Percentiles rank a stretch among this genome's conserved stretches.
phyloP scores from a whole-genome alignment of 2,329 filamentous ascomycete genomes.

The Clarireedia monteithiana region DNA sequence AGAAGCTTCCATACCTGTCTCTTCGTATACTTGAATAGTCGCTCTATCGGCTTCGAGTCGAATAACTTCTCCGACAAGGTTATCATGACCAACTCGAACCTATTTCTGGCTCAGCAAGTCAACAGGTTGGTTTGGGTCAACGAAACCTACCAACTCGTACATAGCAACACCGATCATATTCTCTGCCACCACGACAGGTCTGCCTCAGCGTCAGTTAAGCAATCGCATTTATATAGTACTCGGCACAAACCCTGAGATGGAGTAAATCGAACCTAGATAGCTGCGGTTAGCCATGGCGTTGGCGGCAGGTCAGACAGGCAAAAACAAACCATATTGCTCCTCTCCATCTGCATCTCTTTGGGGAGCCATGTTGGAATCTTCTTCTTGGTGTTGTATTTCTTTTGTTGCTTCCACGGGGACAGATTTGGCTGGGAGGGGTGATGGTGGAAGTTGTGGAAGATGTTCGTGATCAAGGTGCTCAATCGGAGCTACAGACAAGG shows the following conservation, averaged over 20 bases:
- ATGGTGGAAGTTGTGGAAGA: constrained; percentile 36
- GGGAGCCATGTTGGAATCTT: constrained; percentile 30
- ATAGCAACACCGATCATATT: constrained; percentile 99
- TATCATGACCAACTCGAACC: constrained; percentile 88
- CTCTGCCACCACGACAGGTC: constrained; percentile 93
- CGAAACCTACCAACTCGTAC: constrained; percentile 72
- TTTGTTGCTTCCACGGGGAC: constrained; percentile 9
- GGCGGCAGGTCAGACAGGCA: constrained; percentile 4
- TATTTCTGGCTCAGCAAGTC: constrained; percentile 31
- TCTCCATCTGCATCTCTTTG: constrained; percentile 39
- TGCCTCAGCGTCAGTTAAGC: constrained; percentile 28
- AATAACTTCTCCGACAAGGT: constrained; percentile 95
- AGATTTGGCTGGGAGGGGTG: constrained; percentile 20
- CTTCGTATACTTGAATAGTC: constrained; percentile 98
- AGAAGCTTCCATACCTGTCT: constrained; percentile 63
- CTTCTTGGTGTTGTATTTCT: constrained; percentile 14
- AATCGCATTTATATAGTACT: background rate
- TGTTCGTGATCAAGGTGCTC: constrained; percentile 29
- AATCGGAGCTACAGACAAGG: constrained; percentile 26
- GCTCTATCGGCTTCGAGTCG: constrained; percentile 93
- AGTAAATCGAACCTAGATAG: constrained; percentile 54
- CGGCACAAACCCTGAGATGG: constrained; percentile 51
- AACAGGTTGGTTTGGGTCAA: background rate
- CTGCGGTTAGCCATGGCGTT: constrained; percentile 18
- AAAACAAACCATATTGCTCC: constrained; percentile 45